These are phyloP conservation scores for Arachis hypogaea DNA, from an alignment of 306 rosid genomes.

Conservation along the genomic window DNA sequence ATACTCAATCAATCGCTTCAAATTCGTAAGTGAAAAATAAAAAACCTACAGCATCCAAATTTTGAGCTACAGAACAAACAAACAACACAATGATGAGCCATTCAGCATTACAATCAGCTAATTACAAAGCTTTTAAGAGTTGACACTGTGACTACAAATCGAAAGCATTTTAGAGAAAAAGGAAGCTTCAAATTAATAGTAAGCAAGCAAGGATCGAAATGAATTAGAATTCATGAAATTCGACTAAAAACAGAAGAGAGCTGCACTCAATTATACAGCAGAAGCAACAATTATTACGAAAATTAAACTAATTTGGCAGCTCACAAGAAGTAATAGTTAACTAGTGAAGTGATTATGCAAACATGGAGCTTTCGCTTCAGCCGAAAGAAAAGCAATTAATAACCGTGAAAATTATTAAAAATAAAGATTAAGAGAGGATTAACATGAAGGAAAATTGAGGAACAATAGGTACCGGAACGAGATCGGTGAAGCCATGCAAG, in stretches of 20 bases:
- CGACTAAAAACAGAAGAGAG: not conserved
- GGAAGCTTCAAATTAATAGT: not conserved
- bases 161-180: not conserved
- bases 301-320: not conserved
- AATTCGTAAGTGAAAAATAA: not conserved
- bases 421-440: not conserved
- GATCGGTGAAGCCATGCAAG: constrained; percentile 84
- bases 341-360: not conserved
- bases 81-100: not conserved
- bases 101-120: too few relatives aligned
- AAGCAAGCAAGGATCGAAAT: not conserved
- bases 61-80: not conserved
- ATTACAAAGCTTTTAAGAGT: too few relatives aligned
- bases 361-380: not conserved
- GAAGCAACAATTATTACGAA: not conserved
- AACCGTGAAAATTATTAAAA: not conserved
- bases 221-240: constrained; percentile 1
- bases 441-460: not conserved
- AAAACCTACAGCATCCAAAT: not conserved
- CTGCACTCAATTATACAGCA: not conserved
- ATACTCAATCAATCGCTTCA: not conserved
- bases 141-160: too few relatives aligned
- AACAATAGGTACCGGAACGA: constrained; percentile 62
- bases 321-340: not conserved
- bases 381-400: not conserved